phyloP scores from a whole-genome alignment of 148 eudicot genomes.

The Fagopyrum tataricum region DNA sequence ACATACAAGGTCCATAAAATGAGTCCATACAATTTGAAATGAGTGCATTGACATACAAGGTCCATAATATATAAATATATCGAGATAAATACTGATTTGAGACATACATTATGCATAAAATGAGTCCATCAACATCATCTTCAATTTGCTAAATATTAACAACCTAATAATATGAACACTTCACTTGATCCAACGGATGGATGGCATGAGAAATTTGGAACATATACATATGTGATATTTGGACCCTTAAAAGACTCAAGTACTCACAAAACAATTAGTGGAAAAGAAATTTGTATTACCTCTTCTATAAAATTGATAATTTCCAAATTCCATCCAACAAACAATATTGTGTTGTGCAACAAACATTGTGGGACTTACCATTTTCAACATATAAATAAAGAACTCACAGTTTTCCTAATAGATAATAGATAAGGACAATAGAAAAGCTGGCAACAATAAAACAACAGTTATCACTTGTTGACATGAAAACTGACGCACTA shows the following conservation, averaged over 20 bases:
- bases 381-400: not conserved
- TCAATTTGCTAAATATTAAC: not conserved
- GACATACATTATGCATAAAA: not conserved
- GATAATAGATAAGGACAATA: not conserved
- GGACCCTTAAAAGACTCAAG: too few species aligned
- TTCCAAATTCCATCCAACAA: too few species aligned
- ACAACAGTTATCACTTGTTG: not conserved
- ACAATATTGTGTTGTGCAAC: not conserved
- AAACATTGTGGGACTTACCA: not conserved
- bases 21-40: too few species aligned
- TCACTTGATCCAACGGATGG: not conserved
- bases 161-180: not conserved
- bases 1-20: constrained; percentile 35
- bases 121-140: not conserved
- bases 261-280: too few species aligned
- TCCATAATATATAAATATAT: not conserved
- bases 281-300: constrained; percentile 17
- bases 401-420: not conserved
- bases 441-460: not conserved
- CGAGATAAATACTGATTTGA: not conserved
- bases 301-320: constrained; percentile 61
- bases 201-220: not conserved
- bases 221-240: not conserved
- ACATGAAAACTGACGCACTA: constrained; percentile 33
- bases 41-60: not conserved